Base-by-base conservation (phyloP, 305 asterid genomes). In the Nicotiana rustica region DNA sequence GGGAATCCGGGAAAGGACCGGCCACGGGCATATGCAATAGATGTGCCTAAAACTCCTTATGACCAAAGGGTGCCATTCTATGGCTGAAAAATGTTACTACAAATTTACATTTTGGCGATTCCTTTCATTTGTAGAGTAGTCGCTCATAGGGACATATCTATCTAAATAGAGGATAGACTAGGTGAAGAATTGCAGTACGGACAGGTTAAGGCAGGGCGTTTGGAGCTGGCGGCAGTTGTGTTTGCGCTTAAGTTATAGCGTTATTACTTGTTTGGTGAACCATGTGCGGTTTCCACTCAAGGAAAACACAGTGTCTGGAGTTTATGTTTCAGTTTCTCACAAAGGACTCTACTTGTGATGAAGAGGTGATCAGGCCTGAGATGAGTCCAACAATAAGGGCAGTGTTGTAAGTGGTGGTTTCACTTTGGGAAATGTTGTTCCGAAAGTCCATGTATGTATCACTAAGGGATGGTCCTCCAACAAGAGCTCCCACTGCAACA, bases 391-490 rank as follows among this genome's bases (percentile, higher is more conserved):
- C 92, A 33, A 92, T 36, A 57, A 88, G 82, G 25, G 96, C 96
- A 44, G 85, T 85, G 81, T 90, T 92, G 81, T 92, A 92, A 13
- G 91, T 93, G 4, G 94, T 89, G 17, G 95, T 90, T 86, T 93
- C 96, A 29, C 85, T 85, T 84, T 93, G 95, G 19, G 31, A n/a
- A 8, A 89, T 68, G 66, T 91, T 91, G 82, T 88, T 88, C 79
- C 97, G 71, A 0, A 89, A 85, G 83, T 93, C 96, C 0, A 82
- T 77, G 36, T 87, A 93, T 1, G 89, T 91, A 59, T 90, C 97
- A 12, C 91, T 87, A 29, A 81, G 77, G 83, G 87, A 91, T 6
- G 97, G 96, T 15, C 96, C 97, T 5, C 97, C 97, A 0, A 92
- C 93, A 17, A 92, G 89, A 4, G 96, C 96, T 33, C 97, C 95